These are phyloP conservation scores for Fusarium sp. DNA, from an alignment of 2,329 filamentous ascomycete genomes.

Conservation along the genomic window DNA sequence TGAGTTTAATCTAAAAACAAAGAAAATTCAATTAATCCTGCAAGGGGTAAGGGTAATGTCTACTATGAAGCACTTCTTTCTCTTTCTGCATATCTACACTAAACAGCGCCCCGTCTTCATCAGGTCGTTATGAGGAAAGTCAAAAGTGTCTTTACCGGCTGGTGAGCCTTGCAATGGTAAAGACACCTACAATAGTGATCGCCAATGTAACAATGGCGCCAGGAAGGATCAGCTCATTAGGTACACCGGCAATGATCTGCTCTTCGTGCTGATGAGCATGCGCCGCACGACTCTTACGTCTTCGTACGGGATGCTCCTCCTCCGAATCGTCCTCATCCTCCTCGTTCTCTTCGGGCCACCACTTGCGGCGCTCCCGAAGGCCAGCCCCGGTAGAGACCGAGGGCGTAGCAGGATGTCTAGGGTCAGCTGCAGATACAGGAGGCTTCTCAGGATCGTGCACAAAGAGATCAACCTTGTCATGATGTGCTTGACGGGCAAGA, in stretches of 20 bases:
- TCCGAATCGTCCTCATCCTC: conserved; percentile 64
- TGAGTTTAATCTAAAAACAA: conserved; percentile 25
- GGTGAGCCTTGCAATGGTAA: conserved; percentile 80
- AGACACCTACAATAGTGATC: conserved; percentile 92
- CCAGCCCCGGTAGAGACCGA: conserved; percentile 59
- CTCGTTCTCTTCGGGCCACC: conserved; percentile 68
- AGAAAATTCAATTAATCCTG: conserved; percentile 40
- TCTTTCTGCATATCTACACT: conserved; percentile 50
- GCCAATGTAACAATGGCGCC: conserved; percentile 96
- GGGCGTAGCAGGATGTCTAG: conserved; percentile 58
- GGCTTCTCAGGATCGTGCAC: conserved; percentile 93
- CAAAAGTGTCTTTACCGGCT: conserved; percentile 57
- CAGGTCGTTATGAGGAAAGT: conserved; percentile 49
- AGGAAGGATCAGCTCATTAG: conserved; percentile 92
- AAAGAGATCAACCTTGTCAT: conserved; percentile 96
- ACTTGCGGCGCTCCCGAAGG: conserved; percentile 65
- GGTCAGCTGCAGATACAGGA: conserved; percentile 71
- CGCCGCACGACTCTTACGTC: conserved; percentile 53
- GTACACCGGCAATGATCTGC: conserved; percentile 88
- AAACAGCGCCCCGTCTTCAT: conserved; percentile 47
- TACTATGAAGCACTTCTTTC: conserved; percentile 44
- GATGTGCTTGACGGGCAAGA: conserved; percentile 78
- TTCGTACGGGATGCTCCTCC: conserved; percentile 62
- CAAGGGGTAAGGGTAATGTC: conserved; percentile 45
- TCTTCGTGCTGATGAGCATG: conserved; percentile 68